Evolutionary conservation across 768 basidiomycete genomes (phyloP).

Genomic region (Clitopilus hobsonii): DNA sequence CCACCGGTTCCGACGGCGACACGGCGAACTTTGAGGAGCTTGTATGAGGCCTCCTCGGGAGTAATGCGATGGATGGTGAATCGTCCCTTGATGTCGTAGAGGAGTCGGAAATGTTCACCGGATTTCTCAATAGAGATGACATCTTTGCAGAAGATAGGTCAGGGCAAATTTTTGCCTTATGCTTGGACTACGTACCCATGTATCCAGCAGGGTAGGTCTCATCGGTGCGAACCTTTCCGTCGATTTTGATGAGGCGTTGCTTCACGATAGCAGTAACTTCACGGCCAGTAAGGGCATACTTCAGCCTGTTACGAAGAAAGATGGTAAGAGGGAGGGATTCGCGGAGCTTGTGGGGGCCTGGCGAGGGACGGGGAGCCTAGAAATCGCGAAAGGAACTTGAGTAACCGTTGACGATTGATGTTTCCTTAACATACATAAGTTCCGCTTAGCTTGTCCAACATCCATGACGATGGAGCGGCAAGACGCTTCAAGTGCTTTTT

Average conservation of each 20-base stretch:
- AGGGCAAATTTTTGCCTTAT: no score
- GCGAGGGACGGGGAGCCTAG: constrained; percentile 92
- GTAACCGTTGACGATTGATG: not conserved
- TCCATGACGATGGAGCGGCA: constrained; percentile 97
- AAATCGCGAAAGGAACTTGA: constrained; percentile 7
- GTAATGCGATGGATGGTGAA: constrained; percentile 99
- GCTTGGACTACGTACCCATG: constrained; percentile 87
- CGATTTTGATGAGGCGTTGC: constrained; percentile 97
- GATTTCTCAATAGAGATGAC: constrained; percentile 98
- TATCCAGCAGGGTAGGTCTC: constrained; percentile 95
- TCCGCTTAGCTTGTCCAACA: constrained; percentile 97
- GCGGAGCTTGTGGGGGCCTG: constrained; percentile 98
- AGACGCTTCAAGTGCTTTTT: constrained; percentile 99
- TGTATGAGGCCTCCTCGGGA: constrained; percentile 93
- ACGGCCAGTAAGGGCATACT: constrained; percentile 95
- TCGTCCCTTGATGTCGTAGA: constrained; percentile 99
- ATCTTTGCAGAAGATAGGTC: constrained; percentile 52
- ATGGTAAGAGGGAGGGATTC: constrained; percentile 96
- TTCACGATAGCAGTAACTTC: constrained; percentile 95
- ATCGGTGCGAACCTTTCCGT: constrained; percentile 97
- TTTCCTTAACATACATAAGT: constrained; percentile 68
- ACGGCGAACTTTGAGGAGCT: constrained; percentile 91
- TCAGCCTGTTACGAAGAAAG: constrained; percentile 98
- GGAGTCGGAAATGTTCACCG: constrained; percentile 97
- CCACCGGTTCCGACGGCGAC: constrained; percentile 90